A percentile compares a stretch with the other conserved stretches of the same genome.
Evolutionary conservation across 2,329 filamentous ascomycete genomes (phyloP).

Genomic region (Penicillium sp.): DNA sequence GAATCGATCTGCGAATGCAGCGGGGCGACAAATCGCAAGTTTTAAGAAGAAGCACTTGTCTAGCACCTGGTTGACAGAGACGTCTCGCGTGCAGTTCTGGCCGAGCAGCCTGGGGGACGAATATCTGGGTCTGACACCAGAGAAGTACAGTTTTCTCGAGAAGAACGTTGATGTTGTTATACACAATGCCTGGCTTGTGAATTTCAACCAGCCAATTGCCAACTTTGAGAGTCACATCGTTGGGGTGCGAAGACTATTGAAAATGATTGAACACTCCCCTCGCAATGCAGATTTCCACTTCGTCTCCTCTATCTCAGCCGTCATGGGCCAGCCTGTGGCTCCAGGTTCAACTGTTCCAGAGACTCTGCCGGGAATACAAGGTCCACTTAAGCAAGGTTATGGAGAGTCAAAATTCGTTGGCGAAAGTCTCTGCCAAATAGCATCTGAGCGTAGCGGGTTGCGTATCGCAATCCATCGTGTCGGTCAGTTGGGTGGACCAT

Average conservation of each 20-base stretch:
- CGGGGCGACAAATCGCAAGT: not conserved
- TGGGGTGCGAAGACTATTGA: conserved; percentile 21
- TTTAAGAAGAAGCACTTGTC: conserved; percentile 3
- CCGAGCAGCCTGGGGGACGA: not conserved
- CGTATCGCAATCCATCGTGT: conserved; percentile 29
- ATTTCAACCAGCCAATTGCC: conserved; percentile 16
- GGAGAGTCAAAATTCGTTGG: conserved; percentile 40
- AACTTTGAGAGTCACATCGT: conserved; percentile 14
- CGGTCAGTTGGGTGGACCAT: conserved; percentile 37
- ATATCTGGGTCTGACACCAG: conserved; percentile 25
- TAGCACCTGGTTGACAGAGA: not conserved
- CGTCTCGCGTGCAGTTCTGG: not conserved
- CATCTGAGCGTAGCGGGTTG: conserved; percentile 21
- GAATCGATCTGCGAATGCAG: conserved; percentile 9
- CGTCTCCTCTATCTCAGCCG: conserved; percentile 26
- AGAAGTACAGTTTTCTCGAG: conserved; percentile 24
- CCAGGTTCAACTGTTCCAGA: conserved; percentile 26
- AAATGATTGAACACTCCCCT: conserved; percentile 19
- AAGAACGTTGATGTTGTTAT: conserved; percentile 27
- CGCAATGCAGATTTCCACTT: conserved; percentile 26
- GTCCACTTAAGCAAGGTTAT: conserved; percentile 38
- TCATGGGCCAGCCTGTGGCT: conserved; percentile 14
- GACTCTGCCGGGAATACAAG: conserved; percentile 11
- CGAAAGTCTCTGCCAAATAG: conserved; percentile 46
- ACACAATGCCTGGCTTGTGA: conserved; percentile 42